Evolutionary conservation across 495 filamentous ascomycete species (phyloP).

Genomic region (Xylaria castorea): DNA sequence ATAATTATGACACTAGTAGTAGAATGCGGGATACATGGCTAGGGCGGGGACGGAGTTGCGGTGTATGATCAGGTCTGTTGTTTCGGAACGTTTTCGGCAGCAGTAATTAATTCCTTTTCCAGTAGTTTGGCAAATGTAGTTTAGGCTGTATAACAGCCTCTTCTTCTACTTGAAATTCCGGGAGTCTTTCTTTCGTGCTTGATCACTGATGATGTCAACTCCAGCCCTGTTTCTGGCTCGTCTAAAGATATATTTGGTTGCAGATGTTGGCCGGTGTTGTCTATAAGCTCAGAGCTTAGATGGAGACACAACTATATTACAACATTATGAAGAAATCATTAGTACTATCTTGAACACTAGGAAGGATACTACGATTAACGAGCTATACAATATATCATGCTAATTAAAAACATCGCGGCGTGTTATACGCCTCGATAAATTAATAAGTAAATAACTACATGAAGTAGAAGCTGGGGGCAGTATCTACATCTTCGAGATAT

Average conservation of each 20-base stretch:
- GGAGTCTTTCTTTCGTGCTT: not conserved
- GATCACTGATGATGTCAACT: not conserved
- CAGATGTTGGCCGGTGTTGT: no score
- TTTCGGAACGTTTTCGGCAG: constrained; percentile 9
- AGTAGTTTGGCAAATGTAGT: constrained; percentile 10
- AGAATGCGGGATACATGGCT: constrained; percentile 18
- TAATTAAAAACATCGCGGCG: no score
- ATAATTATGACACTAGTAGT: not conserved
- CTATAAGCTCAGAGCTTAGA: no score
- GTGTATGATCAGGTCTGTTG: constrained; percentile 24
- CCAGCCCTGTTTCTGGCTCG: not conserved
- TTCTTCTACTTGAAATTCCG: not conserved
- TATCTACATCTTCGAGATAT: not conserved
- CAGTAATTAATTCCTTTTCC: constrained; percentile 15
- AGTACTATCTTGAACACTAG: no score
- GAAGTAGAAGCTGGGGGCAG: not conserved
- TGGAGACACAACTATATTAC: no score
- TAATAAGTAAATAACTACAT: not conserved
- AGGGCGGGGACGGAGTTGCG: constrained; percentile 22
- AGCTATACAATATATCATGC: no score
- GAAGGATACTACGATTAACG: no score
- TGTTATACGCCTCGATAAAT: not conserved
- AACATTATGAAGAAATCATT: no score
- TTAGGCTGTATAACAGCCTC: not conserved
- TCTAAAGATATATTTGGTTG: no score